Conservation (phyloP, 2,329 filamentous ascomycete genomes). For the Aspergillus sp. region DNA sequence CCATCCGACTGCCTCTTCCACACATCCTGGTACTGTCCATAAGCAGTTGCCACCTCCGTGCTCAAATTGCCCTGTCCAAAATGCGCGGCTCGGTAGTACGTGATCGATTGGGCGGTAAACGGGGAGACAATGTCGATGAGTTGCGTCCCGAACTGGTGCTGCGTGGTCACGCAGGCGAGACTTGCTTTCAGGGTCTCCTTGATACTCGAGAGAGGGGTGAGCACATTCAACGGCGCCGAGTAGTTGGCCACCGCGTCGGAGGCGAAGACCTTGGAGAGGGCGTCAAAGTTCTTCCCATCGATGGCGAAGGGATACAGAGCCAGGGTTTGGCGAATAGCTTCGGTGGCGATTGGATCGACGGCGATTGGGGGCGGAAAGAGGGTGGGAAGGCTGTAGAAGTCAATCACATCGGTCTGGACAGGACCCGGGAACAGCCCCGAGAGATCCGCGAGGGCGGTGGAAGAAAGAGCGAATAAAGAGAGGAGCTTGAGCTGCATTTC, state of each 20-base stretch:
- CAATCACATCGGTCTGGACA: not conserved
- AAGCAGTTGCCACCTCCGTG: constrained; percentile 4
- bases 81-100: constrained; percentile 20
- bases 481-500: not conserved
- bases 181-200: constrained; percentile 13
- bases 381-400: constrained; percentile 2
- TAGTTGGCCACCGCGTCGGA: constrained; percentile 21
- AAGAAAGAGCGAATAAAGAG: not conserved
- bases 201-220: constrained; percentile 19
- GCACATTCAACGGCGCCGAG: constrained; percentile 23
- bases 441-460: not conserved
- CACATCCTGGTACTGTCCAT: constrained; percentile 14
- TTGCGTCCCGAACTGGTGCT: constrained; percentile 22
- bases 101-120: constrained; percentile 14
- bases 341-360: not conserved
- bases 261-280: constrained; percentile 18
- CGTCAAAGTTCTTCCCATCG: constrained; percentile 13
- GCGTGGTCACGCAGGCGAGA: constrained; percentile 21
- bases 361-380: not conserved
- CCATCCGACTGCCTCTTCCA: constrained; percentile 4
- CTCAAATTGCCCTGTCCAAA: constrained; percentile 14
- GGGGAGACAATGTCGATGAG: constrained; percentile 16
- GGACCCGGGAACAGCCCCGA: not conserved
- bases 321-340: constrained; percentile 6
- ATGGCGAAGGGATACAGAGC: constrained; percentile 7